Base-by-base conservation (phyloP, 345 rosid genomes). In the Boechera stricta region DNA sequence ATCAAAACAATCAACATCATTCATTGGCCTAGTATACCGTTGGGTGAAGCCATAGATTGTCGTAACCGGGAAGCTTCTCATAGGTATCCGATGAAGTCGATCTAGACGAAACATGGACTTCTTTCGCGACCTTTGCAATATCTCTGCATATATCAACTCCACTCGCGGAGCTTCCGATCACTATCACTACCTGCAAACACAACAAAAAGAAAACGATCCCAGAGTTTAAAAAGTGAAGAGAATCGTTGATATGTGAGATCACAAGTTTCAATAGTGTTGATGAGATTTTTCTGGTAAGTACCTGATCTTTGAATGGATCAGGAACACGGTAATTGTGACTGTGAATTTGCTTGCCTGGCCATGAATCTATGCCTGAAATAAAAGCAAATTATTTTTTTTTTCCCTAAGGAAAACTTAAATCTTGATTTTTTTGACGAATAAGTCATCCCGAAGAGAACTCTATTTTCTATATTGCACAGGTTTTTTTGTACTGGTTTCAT, bases 271-370 rank as follows among this genome's bases (percentile, higher is more conserved):
- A 12, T 54, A 35, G 24, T 26, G 12, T 4, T 35, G 71, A 70
- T 55, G 71, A 11, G 26, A 56, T 39, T 38, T 1, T 65, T 29
- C 7, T 47, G 58, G 58, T 31, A 47, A 71, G 15, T 87, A 90
- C 98, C 81, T 81, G 87, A 83, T 86, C 90, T 48, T 48, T 86
- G 75, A 86, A 92, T 61, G 84, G 88, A 49, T 78, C 81, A 2
- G 95, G 92, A 68, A 74, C 65, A 35, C 98, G 91, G 53, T 92
- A 92, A 67, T 84, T 94, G 85, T 92, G 98, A 83, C 98, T 90
- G 75, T 94, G 92, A 57, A 89, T 76, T 79, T 92, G 97, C 88
- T 86, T 90, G 49, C 98, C 98, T 3, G 93, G 97, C 98, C 98
- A 94, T 58, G 75, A 57, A 66, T 83, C 79, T 78, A 78, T 72